Evolutionary conservation across 805 yeast genomes (phyloP).

Genomic region (Candida quercuum): DNA sequence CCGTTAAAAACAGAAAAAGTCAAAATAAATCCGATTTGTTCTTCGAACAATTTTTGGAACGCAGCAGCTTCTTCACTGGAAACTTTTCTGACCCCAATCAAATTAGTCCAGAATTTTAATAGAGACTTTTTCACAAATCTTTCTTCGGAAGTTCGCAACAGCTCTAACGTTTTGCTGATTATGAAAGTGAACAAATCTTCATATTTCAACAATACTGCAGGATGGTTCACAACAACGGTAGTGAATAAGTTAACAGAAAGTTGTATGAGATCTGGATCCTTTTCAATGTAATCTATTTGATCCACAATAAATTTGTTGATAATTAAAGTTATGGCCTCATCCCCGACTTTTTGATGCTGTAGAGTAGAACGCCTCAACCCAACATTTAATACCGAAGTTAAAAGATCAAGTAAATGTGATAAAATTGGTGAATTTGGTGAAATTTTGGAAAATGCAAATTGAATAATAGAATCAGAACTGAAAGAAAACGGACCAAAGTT

Average conservation of each 20-base stretch:
- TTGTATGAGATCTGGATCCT: slow-evolving; percentile 59
- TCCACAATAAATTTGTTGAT: slow-evolving; percentile 16
- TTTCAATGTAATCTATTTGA: slow-evolving; percentile 24
- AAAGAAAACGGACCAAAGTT: slow-evolving; percentile 65
- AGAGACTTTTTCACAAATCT: slow-evolving; percentile 44
- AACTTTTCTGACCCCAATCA: slow-evolving; percentile 43
- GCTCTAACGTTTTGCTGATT: slow-evolving; percentile 23
- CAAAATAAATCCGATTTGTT: slow-evolving; percentile 23
- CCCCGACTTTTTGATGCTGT: slow-evolving; percentile 4
- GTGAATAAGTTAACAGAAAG: slow-evolving; percentile 45
- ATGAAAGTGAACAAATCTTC: slow-evolving; percentile 23
- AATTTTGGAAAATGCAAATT: slow-evolving; percentile 32
- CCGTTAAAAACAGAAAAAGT: slow-evolving; percentile 34
- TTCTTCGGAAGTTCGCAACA: slow-evolving; percentile 35
- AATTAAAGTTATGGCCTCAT: slow-evolving; percentile 11
- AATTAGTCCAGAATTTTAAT: slow-evolving; percentile 47
- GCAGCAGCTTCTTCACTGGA: slow-evolving; percentile 34
- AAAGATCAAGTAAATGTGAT: slow-evolving; percentile 13
- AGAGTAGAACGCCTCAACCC: slow-evolving; percentile 8
- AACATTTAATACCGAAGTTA: slow-evolving; percentile 14
- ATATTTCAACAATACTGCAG: slow-evolving; percentile 39
- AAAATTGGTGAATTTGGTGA: slow-evolving; percentile 6
- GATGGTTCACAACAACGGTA: slow-evolving; percentile 43
- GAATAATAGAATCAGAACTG: slow-evolving; percentile 32
- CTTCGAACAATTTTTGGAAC: slow-evolving; percentile 26